phyloP scores from a whole-genome alignment of 2,329 filamentous ascomycete species.

The Teratosphaeria epicoccoides region DNA sequence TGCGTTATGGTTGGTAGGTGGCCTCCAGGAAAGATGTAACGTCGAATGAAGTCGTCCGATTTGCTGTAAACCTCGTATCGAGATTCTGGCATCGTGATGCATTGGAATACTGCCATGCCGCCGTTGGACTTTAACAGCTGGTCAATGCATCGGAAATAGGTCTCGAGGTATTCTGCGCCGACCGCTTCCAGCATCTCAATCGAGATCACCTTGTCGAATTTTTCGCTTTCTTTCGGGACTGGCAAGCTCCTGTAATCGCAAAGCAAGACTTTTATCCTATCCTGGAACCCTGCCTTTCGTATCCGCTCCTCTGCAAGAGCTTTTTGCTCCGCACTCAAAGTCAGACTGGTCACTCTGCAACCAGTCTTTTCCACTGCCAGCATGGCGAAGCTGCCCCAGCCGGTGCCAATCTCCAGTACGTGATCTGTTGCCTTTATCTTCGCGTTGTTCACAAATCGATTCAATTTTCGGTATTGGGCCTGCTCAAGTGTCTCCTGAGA shows the following conservation, averaged over 20 bases:
- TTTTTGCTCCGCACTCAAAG: conserved; percentile 60
- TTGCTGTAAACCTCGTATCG: conserved; percentile 56
- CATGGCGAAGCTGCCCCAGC: conserved; percentile 66
- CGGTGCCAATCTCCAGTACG: conserved; percentile 64
- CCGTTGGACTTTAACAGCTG: conserved; percentile 54
- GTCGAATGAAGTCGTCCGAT: conserved; percentile 62
- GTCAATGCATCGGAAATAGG: conserved; percentile 57
- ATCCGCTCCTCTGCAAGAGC: conserved; percentile 56
- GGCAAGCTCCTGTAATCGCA: conserved; percentile 58
- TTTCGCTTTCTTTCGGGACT: conserved; percentile 29
- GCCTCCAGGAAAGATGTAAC: conserved; percentile 71
- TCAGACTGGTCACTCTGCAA: conserved; percentile 59
- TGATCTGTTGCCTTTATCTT: conserved; percentile 55
- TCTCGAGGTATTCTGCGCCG: conserved; percentile 54
- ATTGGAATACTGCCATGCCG: conserved; percentile 61
- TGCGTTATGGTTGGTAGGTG: conserved; percentile 59
- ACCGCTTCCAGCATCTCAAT: conserved; percentile 73
- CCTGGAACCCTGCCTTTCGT: conserved; percentile 46
- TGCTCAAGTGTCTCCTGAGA: conserved; percentile 49
- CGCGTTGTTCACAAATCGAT: conserved; percentile 55
- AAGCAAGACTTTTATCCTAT: conserved; percentile 53
- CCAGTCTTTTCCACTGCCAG: conserved; percentile 55
- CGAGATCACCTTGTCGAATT: conserved; percentile 61
- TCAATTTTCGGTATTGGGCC: conserved; percentile 58
- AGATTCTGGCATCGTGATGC: conserved; percentile 63